A percentile compares a stretch with the other conserved stretches of the same genome.
phyloP scores from a whole-genome alignment of 345 rosid species.

The Combretum micranthum region DNA sequence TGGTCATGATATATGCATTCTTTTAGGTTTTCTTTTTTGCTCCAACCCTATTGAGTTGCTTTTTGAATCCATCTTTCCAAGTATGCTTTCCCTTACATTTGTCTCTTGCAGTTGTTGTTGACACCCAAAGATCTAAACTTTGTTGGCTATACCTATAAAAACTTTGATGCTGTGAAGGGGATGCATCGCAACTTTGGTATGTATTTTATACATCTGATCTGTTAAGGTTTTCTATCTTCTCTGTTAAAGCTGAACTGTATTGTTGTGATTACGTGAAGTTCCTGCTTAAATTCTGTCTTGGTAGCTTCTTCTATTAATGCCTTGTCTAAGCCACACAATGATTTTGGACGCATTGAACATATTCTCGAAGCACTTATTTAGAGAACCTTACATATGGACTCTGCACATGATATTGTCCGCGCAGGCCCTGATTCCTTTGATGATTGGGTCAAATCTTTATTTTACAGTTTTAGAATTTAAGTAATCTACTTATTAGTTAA shows the following conservation, averaged over 20 bases:
- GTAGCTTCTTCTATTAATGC: neutral
- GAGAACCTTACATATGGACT: too few relatives aligned
- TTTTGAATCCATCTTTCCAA: neutral
- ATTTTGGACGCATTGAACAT: too few relatives aligned
- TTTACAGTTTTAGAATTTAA: too few relatives aligned
- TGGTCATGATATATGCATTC: neutral
- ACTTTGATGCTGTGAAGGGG: constrained; percentile 91
- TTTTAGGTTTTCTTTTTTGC: neutral
- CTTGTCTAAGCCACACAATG: too few relatives aligned
- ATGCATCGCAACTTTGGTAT: constrained; percentile 55
- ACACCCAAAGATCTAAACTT: constrained; percentile 90
- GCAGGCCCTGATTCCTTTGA: too few relatives aligned
- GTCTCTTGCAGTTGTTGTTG: constrained; percentile 52
- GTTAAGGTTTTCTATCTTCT: neutral
- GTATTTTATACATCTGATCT: constrained; percentile 6
- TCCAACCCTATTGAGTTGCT: neutral
- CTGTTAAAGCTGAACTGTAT: neutral
- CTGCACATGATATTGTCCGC: too few relatives aligned
- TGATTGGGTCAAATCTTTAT: too few relatives aligned
- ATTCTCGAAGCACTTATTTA: too few relatives aligned
- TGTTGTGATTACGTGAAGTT: neutral
- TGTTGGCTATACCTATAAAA: constrained; percentile 96
- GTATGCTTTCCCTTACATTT: constrained; percentile 1
- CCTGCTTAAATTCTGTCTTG: neutral
- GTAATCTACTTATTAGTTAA: too few relatives aligned